These are phyloP conservation scores for Talaromyces sp. DNA, from an alignment of 2,329 filamentous ascomycete genomes.

Conservation along the genomic window DNA sequence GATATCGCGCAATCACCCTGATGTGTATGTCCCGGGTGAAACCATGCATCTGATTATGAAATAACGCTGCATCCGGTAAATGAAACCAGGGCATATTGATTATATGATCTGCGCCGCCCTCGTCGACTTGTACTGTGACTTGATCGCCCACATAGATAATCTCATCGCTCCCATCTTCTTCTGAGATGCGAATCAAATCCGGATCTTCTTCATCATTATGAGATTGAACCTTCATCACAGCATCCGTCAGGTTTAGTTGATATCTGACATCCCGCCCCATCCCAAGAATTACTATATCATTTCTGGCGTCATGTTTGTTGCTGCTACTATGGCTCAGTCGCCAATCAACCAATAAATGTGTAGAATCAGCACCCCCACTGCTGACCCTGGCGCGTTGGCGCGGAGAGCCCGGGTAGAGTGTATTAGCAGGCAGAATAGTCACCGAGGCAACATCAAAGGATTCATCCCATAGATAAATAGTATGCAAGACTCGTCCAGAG, in stretches of 20 bases:
- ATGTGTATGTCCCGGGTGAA: constrained; percentile 1
- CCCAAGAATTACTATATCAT: neutral
- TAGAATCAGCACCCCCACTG: neutral
- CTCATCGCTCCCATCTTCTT: neutral
- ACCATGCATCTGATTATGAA: constrained; percentile 12
- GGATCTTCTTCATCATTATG: neutral
- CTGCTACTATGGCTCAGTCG: neutral
- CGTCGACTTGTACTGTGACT: neutral
- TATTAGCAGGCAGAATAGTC: neutral
- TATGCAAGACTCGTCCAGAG: constrained; percentile 1
- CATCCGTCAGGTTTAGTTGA: constrained; percentile 6
- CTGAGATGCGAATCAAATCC: neutral
- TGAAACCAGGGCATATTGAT: constrained; percentile 15
- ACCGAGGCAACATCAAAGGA: neutral
- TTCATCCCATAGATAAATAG: constrained; percentile 1
- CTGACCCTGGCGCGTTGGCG: neutral
- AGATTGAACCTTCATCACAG: neutral
- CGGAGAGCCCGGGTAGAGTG: neutral
- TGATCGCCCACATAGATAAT: constrained; percentile 4
- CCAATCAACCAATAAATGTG: constrained; percentile 5
- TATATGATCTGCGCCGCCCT: constrained; percentile 1
- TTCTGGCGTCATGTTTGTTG: no score
- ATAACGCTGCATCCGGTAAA: constrained; percentile 2
- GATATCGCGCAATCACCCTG: neutral
- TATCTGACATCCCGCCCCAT: neutral